Evolutionary conservation across 192 early-diverging fungal genomes (phyloP).

Genomic region (Coemansia javaensis): DNA sequence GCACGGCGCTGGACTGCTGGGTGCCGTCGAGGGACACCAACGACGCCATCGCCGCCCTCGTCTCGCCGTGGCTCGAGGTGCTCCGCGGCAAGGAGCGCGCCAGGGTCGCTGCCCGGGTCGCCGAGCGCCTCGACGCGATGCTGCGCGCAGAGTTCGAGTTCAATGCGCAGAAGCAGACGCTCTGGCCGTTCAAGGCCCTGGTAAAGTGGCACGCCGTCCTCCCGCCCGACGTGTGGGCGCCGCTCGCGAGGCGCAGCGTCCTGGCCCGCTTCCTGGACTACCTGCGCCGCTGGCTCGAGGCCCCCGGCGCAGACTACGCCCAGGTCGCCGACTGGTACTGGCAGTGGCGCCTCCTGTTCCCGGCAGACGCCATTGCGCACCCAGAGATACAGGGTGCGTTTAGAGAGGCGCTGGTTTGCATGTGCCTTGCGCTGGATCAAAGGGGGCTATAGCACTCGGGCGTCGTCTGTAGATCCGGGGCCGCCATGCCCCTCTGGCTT

Average conservation of each 20-base stretch:
- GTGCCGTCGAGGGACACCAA: slow-evolving; percentile 24
- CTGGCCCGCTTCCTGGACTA: slow-evolving; percentile 23
- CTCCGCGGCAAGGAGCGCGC: slow-evolving; percentile 21
- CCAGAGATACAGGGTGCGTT: slow-evolving; percentile 25
- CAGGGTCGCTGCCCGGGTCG: slow-evolving; percentile 16
- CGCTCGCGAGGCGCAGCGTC: slow-evolving; percentile 11
- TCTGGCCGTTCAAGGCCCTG: slow-evolving; percentile 39
- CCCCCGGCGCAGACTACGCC: slow-evolving; percentile 32
- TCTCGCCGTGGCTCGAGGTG: slow-evolving; percentile 33
- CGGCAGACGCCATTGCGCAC: slow-evolving; percentile 12
- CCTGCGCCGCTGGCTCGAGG: slow-evolving; percentile 30
- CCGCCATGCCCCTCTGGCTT: too few relatives aligned
- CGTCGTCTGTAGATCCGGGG: too few relatives aligned
- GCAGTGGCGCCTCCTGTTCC: slow-evolving; percentile 42
- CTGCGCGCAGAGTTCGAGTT: slow-evolving; percentile 21
- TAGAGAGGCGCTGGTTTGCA: slow-evolving; percentile 24
- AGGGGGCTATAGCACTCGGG: not conserved
- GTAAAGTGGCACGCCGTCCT: slow-evolving; percentile 31
- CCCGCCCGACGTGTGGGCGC: slow-evolving; percentile 22
- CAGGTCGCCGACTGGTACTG: slow-evolving; percentile 51
- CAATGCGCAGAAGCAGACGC: slow-evolving; percentile 18
- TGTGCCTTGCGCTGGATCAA: slow-evolving; percentile 22
- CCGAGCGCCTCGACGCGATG: slow-evolving; percentile 17
- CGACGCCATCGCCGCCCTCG: slow-evolving; percentile 9
- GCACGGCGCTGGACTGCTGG: slow-evolving; percentile 33